These are phyloP conservation scores for Cladobotryum protrusum DNA, from an alignment of 2,329 filamentous ascomycete species.

Conservation along the genomic window DNA sequence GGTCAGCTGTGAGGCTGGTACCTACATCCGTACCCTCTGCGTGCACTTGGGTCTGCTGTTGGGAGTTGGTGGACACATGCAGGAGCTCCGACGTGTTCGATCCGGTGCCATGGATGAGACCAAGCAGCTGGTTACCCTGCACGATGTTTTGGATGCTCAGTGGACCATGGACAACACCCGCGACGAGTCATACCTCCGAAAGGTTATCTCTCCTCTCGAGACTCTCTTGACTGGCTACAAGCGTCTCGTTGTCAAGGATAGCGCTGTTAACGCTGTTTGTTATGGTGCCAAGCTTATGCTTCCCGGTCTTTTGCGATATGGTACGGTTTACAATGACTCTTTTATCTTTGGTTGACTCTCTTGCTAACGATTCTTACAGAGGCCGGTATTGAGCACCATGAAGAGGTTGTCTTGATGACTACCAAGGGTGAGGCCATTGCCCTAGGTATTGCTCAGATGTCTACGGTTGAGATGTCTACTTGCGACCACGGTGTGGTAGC, in stretches of 20 bases:
- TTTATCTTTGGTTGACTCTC: slow-evolving; percentile 18
- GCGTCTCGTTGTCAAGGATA: slow-evolving; percentile 89
- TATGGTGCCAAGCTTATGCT: slow-evolving; percentile 99
- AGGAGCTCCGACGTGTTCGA: slow-evolving; percentile 90
- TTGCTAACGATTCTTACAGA: slow-evolving; percentile 44
- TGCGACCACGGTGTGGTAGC: slow-evolving; percentile 97
- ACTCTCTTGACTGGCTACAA: slow-evolving; percentile 90
- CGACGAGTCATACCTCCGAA: slow-evolving; percentile 87
- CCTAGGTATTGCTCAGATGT: slow-evolving; percentile 95
- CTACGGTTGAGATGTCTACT: slow-evolving; percentile 89
- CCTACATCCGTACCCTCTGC: slow-evolving; percentile 97
- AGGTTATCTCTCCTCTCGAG: slow-evolving; percentile 88
- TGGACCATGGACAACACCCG: slow-evolving; percentile 94
- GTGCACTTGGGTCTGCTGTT: slow-evolving; percentile 76
- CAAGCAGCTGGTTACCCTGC: slow-evolving; percentile 82
- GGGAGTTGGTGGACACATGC: slow-evolving; percentile 93
- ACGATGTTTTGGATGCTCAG: slow-evolving; percentile 83
- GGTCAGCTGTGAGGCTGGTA: slow-evolving; percentile 96
- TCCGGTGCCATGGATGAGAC: slow-evolving; percentile 93
- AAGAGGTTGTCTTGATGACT: slow-evolving; percentile 96
- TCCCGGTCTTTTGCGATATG: slow-evolving; percentile 87
- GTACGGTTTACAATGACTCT: slow-evolving; percentile 40
- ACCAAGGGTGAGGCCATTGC: slow-evolving; percentile 99
- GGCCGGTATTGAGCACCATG: slow-evolving; percentile 83
- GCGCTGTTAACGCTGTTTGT: slow-evolving; percentile 84